These are phyloP conservation scores for Mycena sp. DNA, from an alignment of 1,284 basidiomycete species.

Conservation along the genomic window DNA sequence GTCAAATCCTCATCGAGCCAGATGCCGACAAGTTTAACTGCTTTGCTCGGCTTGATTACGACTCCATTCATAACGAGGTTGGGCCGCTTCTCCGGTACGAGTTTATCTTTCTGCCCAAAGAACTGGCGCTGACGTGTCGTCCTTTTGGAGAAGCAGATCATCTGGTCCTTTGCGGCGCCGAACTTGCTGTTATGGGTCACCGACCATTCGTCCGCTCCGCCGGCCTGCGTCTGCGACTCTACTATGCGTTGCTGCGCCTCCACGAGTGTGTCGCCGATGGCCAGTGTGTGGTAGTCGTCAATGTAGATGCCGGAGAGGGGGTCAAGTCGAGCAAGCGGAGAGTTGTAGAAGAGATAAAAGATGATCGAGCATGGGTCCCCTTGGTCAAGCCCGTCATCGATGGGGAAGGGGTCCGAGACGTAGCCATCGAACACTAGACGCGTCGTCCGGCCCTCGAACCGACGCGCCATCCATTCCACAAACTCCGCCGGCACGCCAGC, in stretches of 20 bases:
- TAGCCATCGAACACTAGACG: slow-evolving; percentile 5
- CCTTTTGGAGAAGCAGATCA: slow-evolving; percentile 6
- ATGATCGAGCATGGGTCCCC: slow-evolving; percentile 42
- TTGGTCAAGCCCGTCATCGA: slow-evolving; percentile 41
- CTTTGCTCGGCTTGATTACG: background rate
- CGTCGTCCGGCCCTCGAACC: slow-evolving; percentile 28
- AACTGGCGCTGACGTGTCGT: background rate
- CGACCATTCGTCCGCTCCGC: slow-evolving; percentile 31
- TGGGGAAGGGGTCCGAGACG: slow-evolving; percentile 21
- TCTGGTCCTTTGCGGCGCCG: slow-evolving; percentile 29
- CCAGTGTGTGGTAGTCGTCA: slow-evolving; percentile 28
- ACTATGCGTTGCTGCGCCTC: slow-evolving; percentile 15
- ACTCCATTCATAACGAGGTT: background rate
- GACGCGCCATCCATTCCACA: background rate
- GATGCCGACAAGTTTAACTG: slow-evolving; percentile 5
- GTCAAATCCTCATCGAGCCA: slow-evolving; percentile 2
- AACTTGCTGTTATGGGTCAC: slow-evolving; percentile 31
- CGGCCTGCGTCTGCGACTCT: slow-evolving; percentile 29
- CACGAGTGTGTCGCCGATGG: slow-evolving; percentile 12
- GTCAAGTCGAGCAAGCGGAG: slow-evolving; percentile 36
- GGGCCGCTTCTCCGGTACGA: background rate
- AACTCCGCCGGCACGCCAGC: slow-evolving; percentile 31
- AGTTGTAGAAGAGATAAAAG: slow-evolving; percentile 41
- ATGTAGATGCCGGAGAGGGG: background rate
- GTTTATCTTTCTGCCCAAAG: background rate